Conservation (phyloP, 225 moss, liverwort and hornwort genomes). For the Sphagnum tenellum region DNA sequence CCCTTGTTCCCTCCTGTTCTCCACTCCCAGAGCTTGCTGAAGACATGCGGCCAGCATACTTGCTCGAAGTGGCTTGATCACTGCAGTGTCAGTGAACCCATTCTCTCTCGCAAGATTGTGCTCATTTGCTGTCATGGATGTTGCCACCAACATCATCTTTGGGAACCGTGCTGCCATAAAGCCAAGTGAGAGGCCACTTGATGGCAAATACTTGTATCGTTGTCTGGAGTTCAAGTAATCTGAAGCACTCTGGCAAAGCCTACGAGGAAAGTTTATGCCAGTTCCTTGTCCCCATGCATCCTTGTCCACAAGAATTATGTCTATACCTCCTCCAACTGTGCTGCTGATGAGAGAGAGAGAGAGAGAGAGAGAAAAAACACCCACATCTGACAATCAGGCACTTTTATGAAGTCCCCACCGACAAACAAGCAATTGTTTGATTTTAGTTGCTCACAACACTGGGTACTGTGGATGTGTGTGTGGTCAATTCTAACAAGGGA, state of each 20-base stretch:
- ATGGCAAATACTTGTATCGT: slow-evolving; percentile 6
- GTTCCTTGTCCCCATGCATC: slow-evolving; percentile 63
- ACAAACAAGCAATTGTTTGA: no score
- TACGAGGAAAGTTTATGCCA: slow-evolving; percentile 40
- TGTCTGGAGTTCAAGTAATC: slow-evolving; percentile 9
- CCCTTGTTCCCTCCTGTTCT: slow-evolving; percentile 32
- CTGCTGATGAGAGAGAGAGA: slow-evolving; percentile 8
- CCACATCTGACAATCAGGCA: no score
- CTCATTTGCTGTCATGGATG: slow-evolving; percentile 37
- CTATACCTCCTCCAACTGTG: slow-evolving; percentile 23
- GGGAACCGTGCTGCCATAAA: neutral
- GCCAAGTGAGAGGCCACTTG: no score
- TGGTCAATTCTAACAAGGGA: no score
- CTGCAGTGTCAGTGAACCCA: slow-evolving; percentile 52
- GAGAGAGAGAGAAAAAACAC: no score
- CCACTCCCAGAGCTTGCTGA: slow-evolving; percentile 48
- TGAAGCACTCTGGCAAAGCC: slow-evolving; percentile 26
- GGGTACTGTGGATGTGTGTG: no score
- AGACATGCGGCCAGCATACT: slow-evolving; percentile 61
- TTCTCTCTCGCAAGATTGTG: slow-evolving; percentile 38
- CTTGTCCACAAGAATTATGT: slow-evolving; percentile 64
- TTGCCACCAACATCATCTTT: slow-evolving; percentile 55
- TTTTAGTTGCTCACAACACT: no score
- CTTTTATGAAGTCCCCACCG: no score
- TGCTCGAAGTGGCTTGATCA: slow-evolving; percentile 60